These are phyloP conservation scores for Eremothecium gossypii DNA, from an alignment of 1,139 yeast genomes.

Conservation along the genomic window DNA sequence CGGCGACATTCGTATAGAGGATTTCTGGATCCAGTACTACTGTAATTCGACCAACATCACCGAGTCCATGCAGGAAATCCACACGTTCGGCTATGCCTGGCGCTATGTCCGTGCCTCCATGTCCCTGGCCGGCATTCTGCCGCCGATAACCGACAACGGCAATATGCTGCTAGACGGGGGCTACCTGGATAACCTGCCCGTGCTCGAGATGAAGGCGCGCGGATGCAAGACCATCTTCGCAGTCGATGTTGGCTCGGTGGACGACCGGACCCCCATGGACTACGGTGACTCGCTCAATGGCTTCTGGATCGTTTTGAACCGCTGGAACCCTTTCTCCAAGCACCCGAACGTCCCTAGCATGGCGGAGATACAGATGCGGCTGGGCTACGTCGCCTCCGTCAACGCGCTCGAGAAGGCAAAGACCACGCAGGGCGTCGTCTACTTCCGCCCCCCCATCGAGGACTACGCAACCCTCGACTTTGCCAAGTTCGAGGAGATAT, in stretches of 20 bases:
- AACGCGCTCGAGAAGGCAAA: slow-evolving; percentile 87
- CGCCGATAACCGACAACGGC: slow-evolving; percentile 84
- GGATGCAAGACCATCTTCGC: slow-evolving; percentile 89
- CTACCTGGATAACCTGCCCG: slow-evolving; percentile 88
- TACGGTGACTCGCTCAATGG: slow-evolving; percentile 94
- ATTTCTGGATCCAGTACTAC: slow-evolving; percentile 84
- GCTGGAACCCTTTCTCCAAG: slow-evolving; percentile 83
- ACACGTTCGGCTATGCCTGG: slow-evolving; percentile 90
- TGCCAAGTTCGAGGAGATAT: slow-evolving; percentile 84
- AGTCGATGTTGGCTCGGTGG: slow-evolving; percentile 94
- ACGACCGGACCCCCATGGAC: slow-evolving; percentile 80
- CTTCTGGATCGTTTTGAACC: slow-evolving; percentile 77
- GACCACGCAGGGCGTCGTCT: slow-evolving; percentile 75
- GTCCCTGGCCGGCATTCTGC: slow-evolving; percentile 91
- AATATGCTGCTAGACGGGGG: slow-evolving; percentile 95
- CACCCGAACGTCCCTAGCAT: slow-evolving; percentile 87
- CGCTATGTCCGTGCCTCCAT: slow-evolving; percentile 90
- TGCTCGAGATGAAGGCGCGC: slow-evolving; percentile 75
- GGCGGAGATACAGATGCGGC: slow-evolving; percentile 88
- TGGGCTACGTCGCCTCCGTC: slow-evolving; percentile 93
- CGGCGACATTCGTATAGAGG: slow-evolving; percentile 89
- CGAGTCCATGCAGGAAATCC: slow-evolving; percentile 90
- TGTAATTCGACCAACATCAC: slow-evolving; percentile 95
- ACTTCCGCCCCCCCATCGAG: slow-evolving; percentile 90
- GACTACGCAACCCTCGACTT: slow-evolving; percentile 86